Conservation (phyloP, 2,329 filamentous ascomycete genomes). For the Magnaporthiopsis rhizophila region DNA sequence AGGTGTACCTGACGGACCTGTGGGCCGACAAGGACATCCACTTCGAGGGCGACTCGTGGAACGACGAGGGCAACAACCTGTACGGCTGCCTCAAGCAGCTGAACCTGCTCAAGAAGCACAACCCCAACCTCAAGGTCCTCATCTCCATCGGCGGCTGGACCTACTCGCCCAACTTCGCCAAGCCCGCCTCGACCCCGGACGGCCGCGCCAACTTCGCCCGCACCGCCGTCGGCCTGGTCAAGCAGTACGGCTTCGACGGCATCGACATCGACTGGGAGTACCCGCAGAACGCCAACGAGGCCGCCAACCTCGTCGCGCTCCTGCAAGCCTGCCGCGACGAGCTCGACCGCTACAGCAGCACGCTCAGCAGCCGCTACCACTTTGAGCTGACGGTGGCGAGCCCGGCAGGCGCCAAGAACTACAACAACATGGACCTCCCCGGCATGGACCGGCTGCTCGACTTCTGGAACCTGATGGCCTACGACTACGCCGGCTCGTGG, state of each 20-base stretch:
- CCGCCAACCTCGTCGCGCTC: slow-evolving; percentile 50
- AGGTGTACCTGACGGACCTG: slow-evolving; percentile 58
- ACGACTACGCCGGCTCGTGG: slow-evolving; percentile 84
- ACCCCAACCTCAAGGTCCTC: slow-evolving; percentile 77
- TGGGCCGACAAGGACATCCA: slow-evolving; percentile 69
- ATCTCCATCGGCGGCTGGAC: slow-evolving; percentile 91
- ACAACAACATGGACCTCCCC: slow-evolving; percentile 51
- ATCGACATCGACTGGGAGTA: slow-evolving; percentile 54
- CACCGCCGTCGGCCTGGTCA: slow-evolving; percentile 65
- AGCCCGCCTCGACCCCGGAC: slow-evolving; percentile 59
- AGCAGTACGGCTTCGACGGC: slow-evolving; percentile 71
- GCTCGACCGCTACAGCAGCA: slow-evolving; percentile 48
- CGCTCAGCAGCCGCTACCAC: slow-evolving; percentile 35
- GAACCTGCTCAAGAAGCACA: slow-evolving; percentile 70
- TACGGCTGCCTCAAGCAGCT: slow-evolving; percentile 89
- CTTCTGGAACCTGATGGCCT: slow-evolving; percentile 81
- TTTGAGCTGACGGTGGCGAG: slow-evolving; percentile 60
- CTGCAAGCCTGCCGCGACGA: slow-evolving; percentile 47
- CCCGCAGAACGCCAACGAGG: slow-evolving; percentile 46
- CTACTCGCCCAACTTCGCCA: slow-evolving; percentile 76
- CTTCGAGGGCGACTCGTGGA: slow-evolving; percentile 61
- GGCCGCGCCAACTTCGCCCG: slow-evolving; percentile 67
- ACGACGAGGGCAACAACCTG: slow-evolving; percentile 67
- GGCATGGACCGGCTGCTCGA: slow-evolving; percentile 60
- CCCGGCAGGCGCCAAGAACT: slow-evolving; percentile 55